Base-by-base conservation (phyloP, 179 eudicot genomes). In the Drosera spatulata region DNA sequence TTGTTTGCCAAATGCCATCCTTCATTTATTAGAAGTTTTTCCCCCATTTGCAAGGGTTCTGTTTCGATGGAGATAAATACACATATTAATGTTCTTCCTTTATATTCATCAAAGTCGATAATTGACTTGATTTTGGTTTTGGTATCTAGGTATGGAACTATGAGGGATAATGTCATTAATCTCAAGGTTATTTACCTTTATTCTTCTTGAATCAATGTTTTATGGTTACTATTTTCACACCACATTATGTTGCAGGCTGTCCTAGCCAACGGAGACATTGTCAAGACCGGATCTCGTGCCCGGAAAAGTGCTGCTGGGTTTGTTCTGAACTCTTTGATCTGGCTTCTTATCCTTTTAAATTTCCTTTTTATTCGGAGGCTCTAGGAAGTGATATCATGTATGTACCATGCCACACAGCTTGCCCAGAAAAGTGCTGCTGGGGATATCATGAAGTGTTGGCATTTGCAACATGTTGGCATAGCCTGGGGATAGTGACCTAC, bases 251-350 rank as follows among this genome's bases (percentile, higher is more conserved):
- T 73, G 55, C 71, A 93, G 96, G 95, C 66, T 67, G 97, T 93
- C 66, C 72, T 93, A 45, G 80, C 97, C 50, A 80, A 86, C 73
- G 99, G 99, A 56, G 94, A 89, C 54, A 70, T 89, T 41, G 82
- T 86, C 69, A 93, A 83, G 88, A 93, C 99, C 38, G 97, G 82
- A 69, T 89, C 94, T 56, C 97, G 99, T 64, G 97, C 99, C 65
- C 81, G 97, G 59, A 93, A 93, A 77, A 93, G 99, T 72, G 84
- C 99, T 65, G 99, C 99, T 56, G 99, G 99, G 99, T 93, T 48
- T 54, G 87, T 75, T 61, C 66, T 67, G 22, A 15, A 50, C 56
- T 54, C 2, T 6, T 60, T 41, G 46, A 49, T 56, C n/a, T 39
- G 10, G 15, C 15, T 14, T n/a, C 50, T n/a, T 7, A 47, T 38